Percentiles rank a stretch among this genome's conserved stretches.
phyloP scores from a whole-genome alignment of 345 rosid species.

The Syzygium aqueum region DNA sequence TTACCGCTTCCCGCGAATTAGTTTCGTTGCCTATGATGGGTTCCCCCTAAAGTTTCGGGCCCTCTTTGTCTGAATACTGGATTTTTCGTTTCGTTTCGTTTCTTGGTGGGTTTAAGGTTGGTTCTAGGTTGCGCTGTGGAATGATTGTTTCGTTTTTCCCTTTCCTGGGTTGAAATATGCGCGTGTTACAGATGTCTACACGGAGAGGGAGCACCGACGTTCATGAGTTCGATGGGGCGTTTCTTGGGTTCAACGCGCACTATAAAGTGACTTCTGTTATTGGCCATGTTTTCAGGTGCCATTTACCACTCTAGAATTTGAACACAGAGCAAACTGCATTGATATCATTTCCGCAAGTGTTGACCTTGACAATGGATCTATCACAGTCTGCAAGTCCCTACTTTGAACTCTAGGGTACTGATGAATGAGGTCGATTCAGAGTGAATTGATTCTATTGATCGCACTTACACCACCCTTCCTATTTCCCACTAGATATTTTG shows the following conservation, averaged over 20 bases:
- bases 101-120: neutral
- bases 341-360: neutral
- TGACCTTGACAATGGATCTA: neutral
- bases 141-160: neutral
- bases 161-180: neutral
- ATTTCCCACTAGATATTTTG: neutral
- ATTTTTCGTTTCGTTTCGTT: neutral
- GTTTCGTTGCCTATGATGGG: neutral
- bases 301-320: neutral
- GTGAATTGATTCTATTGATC: neutral
- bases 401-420: neutral
- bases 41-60: neutral
- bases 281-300: conserved; percentile 93
- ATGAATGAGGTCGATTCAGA: neutral
- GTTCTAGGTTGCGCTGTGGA: neutral
- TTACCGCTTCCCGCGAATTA: neutral
- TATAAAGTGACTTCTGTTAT: conserved; percentile 79
- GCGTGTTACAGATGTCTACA: conserved; percentile 51
- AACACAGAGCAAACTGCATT: neutral
- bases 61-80: neutral
- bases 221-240: conserved; percentile 71
- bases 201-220: conserved; percentile 80
- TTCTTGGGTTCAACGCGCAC: conserved; percentile 48
- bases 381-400: neutral
- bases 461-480: neutral